Base-by-base conservation (phyloP, 257 asterid genomes). In the Scutellaria barbata region DNA sequence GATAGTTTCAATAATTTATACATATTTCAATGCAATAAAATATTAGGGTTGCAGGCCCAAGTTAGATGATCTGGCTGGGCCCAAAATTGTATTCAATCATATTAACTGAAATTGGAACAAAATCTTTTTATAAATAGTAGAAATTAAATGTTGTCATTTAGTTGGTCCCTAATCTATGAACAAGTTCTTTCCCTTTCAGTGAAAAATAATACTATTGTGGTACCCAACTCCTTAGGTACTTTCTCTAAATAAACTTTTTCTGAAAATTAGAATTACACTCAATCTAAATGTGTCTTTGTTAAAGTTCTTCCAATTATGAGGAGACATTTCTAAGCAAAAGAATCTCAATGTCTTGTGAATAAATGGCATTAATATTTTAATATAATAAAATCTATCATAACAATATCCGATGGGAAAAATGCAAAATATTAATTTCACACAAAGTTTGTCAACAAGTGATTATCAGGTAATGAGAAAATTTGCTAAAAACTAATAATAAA, bases 91-190 rank as follows among this genome's bases (percentile, higher is more conserved):
- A 61, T 12, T 20, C 10, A 60, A 51, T 16, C 13, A 0, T 5
- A 50, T 45, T 30, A 47, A 71, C 70, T 61, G 17, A n/a, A 22
- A 62, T 40, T 72, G 53, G 57, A 45, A 50, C 63, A 62, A 14
- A 51, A 62, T 40, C 39, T 10, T 50, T 22, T 37, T 50, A 62
- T 73, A 40, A 42, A 39, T 61, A 48, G 30, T 22, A 14, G 12
- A 51, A 51, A 50, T 52, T 63, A 47, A n/a, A 13, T 60, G 25
- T 1, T 17, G 20, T 20, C 64, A n/a, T 52, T 62, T 73, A 42
- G 20, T 63, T 40, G 10, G 47, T 14, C 11, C 69, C 45, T 18
- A 61, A 46, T 71, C 76, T 71, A 48, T 17, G 11, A 37, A 48
- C 25, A 7, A 11, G 8, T n/a, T 8, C 2, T 61, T 62, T 17